Percentiles rank a stretch among this genome's conserved stretches.
Evolutionary conservation across 495 filamentous ascomycete genomes (phyloP).

Genomic region (Aspergillus cavernicola): DNA sequence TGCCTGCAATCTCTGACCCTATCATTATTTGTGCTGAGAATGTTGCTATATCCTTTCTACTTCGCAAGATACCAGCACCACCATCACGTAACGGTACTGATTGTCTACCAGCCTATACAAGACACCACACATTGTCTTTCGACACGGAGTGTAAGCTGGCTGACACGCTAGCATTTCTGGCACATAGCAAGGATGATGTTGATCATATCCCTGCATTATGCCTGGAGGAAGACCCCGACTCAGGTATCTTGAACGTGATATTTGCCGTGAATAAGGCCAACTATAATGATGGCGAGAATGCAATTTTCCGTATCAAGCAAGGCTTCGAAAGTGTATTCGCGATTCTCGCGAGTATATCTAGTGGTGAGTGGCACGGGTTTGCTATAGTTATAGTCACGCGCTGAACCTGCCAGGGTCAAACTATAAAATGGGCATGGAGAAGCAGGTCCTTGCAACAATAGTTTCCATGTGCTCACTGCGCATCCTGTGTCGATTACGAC

Average conservation of each 20-base stretch:
- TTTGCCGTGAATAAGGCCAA: constrained; percentile 10
- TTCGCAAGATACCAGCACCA: constrained; percentile 6
- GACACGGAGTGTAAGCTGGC: not conserved
- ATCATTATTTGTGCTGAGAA: constrained; percentile 6
- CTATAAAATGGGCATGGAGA: not conserved
- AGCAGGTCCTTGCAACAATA: not conserved
- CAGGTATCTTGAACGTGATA: constrained; percentile 5
- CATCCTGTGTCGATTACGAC: constrained; percentile 11
- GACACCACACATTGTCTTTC: not conserved
- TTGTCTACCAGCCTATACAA: not conserved
- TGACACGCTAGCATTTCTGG: constrained; percentile 10
- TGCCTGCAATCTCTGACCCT: not conserved
- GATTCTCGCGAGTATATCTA: constrained; percentile 7
- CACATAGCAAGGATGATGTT: constrained; percentile 1
- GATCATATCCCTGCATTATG: constrained; percentile 11
- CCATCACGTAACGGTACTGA: not conserved
- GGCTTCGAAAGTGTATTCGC: constrained; percentile 9
- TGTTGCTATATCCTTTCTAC: not conserved
- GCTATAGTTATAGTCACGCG: not conserved
- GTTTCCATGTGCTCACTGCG: constrained; percentile 14
- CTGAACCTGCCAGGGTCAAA: not conserved
- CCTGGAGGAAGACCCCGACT: constrained; percentile 1
- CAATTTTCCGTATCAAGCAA: constrained; percentile 1
- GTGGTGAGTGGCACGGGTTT: constrained; percentile 1
- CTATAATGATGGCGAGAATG: constrained; percentile 2